Conservation (phyloP, 192 early-diverging fungal genomes). For the Ambispora gerdemannii region DNA sequence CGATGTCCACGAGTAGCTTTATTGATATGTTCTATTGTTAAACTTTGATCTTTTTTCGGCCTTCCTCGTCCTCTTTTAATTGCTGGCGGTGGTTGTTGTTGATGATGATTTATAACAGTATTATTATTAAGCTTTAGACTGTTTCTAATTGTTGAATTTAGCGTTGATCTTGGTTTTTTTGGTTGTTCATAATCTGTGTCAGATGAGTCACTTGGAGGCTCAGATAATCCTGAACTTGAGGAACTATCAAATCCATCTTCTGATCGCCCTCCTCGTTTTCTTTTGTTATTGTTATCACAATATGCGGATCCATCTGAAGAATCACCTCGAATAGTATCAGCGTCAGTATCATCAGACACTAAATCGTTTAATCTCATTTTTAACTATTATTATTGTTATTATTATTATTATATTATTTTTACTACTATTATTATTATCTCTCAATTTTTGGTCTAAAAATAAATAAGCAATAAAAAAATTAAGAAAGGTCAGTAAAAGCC, state of each 20-base stretch:
- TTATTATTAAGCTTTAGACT: too few relatives aligned
- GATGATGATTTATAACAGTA: too few relatives aligned
- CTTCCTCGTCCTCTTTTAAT: slow-evolving; percentile 10
- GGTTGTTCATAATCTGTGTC: neutral
- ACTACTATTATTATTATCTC: too few relatives aligned
- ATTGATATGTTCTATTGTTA: neutral
- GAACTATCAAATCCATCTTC: neutral
- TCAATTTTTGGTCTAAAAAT: too few relatives aligned
- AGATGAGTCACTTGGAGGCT: neutral
- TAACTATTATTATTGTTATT: too few relatives aligned
- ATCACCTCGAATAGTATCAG: neutral
- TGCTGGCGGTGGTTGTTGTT: too few relatives aligned
- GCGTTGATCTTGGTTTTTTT: neutral
- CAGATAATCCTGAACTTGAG: neutral
- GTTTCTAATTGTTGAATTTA: neutral
- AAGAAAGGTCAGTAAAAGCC: too few relatives aligned
- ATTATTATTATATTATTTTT: too few relatives aligned
- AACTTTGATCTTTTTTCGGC: neutral
- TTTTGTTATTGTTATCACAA: neutral
- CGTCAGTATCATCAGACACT: neutral
- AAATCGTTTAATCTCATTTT: too few relatives aligned
- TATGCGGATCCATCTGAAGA: neutral
- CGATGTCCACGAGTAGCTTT: neutral
- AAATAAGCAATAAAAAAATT: too few relatives aligned
- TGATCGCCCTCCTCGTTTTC: neutral